These are phyloP conservation scores for Populus tremula DNA, from an alignment of 345 rosid species.

Conservation along the genomic window DNA sequence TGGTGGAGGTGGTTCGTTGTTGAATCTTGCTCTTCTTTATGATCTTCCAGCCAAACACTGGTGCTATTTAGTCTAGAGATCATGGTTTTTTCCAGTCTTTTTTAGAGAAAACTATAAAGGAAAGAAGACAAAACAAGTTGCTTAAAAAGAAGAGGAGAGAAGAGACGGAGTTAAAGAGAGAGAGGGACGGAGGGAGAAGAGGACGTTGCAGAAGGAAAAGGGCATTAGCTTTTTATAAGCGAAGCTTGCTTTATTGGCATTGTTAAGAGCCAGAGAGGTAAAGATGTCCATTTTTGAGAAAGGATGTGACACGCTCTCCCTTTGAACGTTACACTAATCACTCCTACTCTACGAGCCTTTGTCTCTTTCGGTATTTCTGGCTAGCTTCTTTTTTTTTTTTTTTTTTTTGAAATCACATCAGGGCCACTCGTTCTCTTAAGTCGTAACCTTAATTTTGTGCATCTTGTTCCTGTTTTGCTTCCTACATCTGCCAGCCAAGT, in stretches of 20 bases:
- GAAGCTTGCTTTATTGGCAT: not conserved
- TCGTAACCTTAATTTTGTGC: not conserved
- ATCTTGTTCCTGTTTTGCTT: not conserved
- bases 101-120: not conserved
- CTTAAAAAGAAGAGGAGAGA: not conserved
- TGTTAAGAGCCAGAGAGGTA: constrained; percentile 7
- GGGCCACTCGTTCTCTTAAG: constrained; percentile 8
- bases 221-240: constrained; percentile 27
- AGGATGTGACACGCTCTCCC: constrained; percentile 20
- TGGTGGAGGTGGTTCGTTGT: constrained; percentile 30
- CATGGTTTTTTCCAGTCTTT: constrained; percentile 22
- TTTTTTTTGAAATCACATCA: not conserved
- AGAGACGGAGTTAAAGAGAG: not conserved
- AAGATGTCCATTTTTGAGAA: not conserved
- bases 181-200: not conserved
- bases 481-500: not conserved
- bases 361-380: constrained; percentile 2
- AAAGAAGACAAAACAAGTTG: not conserved
- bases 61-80: constrained; percentile 34
- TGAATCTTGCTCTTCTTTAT: constrained; percentile 35
- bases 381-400: not conserved
- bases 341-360: not conserved
- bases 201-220: constrained; percentile 44
- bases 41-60: constrained; percentile 39
- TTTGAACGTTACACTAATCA: constrained; percentile 35